phyloP scores from a whole-genome alignment of 305 asterid genomes.

The Fraxinus xanthoxyloides region DNA sequence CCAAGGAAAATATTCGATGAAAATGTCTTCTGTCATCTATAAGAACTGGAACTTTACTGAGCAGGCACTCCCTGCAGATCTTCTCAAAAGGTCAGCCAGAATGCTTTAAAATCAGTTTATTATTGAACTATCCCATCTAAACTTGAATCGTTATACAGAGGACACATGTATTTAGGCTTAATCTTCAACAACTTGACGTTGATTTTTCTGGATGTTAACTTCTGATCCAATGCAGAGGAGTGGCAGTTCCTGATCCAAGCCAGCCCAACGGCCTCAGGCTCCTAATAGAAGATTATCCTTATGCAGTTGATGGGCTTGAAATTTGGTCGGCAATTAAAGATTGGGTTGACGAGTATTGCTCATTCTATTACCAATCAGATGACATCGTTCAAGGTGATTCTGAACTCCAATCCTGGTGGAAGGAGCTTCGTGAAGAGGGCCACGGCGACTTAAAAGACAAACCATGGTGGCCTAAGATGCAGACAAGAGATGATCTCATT shows the following conservation, averaged over 20 bases:
- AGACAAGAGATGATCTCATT: constrained; percentile 53
- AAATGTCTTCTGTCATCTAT: constrained; percentile 50
- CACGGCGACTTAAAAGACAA: constrained; percentile 80
- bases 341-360: constrained; percentile 80
- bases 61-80: constrained; percentile 60
- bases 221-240: constrained; percentile 53
- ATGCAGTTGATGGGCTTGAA: constrained; percentile 89
- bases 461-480: constrained; percentile 92
- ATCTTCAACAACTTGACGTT: no score
- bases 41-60: constrained; percentile 55
- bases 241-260: constrained; percentile 66
- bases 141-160: background rate
- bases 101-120: background rate
- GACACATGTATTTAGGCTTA: background rate
- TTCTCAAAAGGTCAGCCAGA: constrained; percentile 43
- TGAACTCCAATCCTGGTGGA: constrained; percentile 95
- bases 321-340: constrained; percentile 76
- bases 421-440: constrained; percentile 67
- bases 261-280: constrained; percentile 68
- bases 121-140: background rate
- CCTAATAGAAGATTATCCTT: constrained; percentile 84
- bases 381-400: constrained; percentile 42
- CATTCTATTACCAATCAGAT: constrained; percentile 57
- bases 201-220: background rate
- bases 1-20: constrained; percentile 49